phyloP scores from a whole-genome alignment of 768 basidiomycete genomes.

The Galerina marginata region DNA sequence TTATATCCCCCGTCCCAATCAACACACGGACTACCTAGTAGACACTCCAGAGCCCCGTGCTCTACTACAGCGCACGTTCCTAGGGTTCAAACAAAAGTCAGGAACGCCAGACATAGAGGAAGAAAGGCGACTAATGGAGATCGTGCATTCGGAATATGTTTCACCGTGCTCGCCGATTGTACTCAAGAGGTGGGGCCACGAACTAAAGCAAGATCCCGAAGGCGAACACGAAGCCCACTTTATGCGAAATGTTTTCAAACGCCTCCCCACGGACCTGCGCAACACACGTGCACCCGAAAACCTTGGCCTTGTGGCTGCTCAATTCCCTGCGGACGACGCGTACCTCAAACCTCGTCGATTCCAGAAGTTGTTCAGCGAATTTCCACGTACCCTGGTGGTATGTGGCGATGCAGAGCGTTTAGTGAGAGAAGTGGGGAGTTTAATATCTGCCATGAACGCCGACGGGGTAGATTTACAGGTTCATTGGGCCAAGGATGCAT shows the following conservation, averaged over 20 bases:
- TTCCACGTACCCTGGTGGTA: conserved; percentile 50
- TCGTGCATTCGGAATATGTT: conserved; percentile 47
- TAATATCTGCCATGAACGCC: conserved; percentile 43
- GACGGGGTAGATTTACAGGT: conserved; percentile 42
- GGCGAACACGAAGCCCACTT: conserved; percentile 29
- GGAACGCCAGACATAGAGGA: conserved; percentile 27
- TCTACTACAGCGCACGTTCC: conserved; percentile 57
- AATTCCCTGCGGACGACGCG: conserved; percentile 20
- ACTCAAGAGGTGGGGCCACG: conserved; percentile 43
- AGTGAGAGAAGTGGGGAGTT: conserved; percentile 50
- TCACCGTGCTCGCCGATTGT: conserved; percentile 46
- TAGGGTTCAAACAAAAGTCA: conserved; percentile 41
- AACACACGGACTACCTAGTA: conserved; percentile 53
- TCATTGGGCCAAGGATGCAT: conserved; percentile 43
- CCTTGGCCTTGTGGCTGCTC: conserved; percentile 16
- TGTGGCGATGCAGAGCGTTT: conserved; percentile 58
- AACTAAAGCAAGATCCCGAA: conserved; percentile 36
- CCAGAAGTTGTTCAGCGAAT: conserved; percentile 48
- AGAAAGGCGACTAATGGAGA: conserved; percentile 35
- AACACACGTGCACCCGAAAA: conserved; percentile 19
- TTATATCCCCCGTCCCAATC: conserved; percentile 55
- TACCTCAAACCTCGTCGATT: conserved; percentile 32
- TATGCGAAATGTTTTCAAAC: conserved; percentile 22
- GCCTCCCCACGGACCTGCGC: conserved; percentile 22
- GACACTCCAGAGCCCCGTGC: conserved; percentile 60